phyloP scores from a whole-genome alignment of 371 early-diverging fungal species.

The Lichtheimia ornata region DNA sequence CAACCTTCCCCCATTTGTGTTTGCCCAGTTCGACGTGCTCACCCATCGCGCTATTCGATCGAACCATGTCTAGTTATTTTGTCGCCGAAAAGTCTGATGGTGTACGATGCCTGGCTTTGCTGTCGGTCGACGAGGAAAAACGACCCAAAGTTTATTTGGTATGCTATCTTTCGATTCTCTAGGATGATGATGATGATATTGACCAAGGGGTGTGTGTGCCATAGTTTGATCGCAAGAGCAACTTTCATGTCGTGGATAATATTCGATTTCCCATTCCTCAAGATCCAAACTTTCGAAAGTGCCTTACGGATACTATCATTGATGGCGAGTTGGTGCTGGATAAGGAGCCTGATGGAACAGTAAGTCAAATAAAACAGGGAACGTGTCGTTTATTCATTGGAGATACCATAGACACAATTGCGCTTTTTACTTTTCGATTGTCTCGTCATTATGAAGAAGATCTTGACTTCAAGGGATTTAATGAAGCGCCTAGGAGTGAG shows the following conservation, averaged over 20 bases:
- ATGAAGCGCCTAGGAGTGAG: constrained; percentile 77
- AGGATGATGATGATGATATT: not conserved
- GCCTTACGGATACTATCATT: constrained; percentile 80
- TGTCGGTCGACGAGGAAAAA: constrained; percentile 43
- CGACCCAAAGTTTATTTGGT: constrained; percentile 71
- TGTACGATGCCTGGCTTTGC: constrained; percentile 82
- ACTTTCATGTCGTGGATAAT: constrained; percentile 65
- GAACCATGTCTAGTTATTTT: constrained; percentile 68
- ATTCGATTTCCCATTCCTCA: constrained; percentile 71
- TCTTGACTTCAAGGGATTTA: constrained; percentile 56
- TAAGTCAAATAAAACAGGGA: too few relatives aligned
- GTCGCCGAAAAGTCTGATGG: constrained; percentile 99
- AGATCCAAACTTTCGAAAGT: constrained; percentile 39
- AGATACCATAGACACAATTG: constrained; percentile 22
- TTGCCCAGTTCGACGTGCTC: not conserved
- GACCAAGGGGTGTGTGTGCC: not conserved
- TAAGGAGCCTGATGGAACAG: constrained; percentile 35
- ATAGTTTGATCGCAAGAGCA: constrained; percentile 89
- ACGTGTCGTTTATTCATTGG: too few relatives aligned
- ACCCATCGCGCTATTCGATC: not conserved
- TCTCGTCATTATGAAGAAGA: constrained; percentile 57
- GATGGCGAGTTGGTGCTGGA: constrained; percentile 94
- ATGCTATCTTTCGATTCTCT: not conserved
- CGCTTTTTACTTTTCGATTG: constrained; percentile 75
- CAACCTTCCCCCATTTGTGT: not conserved